Evolutionary conservation across 1,284 basidiomycete genomes (phyloP).

Genomic region (Microbotryum silenes-acaulis): DNA sequence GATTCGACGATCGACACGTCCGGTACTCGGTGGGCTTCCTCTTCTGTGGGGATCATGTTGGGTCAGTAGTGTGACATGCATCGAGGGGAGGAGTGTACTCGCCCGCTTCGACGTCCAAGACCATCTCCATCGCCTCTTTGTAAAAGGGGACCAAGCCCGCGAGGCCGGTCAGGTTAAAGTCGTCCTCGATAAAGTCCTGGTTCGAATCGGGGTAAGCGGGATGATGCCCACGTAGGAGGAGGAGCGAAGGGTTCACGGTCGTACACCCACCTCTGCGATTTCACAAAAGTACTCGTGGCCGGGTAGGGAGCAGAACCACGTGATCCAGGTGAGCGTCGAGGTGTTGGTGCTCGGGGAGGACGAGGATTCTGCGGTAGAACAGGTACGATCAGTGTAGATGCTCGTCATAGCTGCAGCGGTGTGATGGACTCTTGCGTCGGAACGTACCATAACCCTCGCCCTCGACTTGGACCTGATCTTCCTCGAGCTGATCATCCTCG

Average conservation of each 20-base stretch:
- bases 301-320: constrained; percentile 96
- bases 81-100: constrained; percentile 37
- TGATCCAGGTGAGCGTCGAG: constrained; percentile 76
- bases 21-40: constrained; percentile 71
- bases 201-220: too few relatives aligned
- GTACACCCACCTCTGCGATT: constrained; percentile 32
- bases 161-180: constrained; percentile 96
- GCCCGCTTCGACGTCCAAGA: constrained; percentile 99
- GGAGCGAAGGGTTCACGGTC: too few relatives aligned
- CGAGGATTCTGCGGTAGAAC: constrained; percentile 12
- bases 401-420: too few relatives aligned
- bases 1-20: constrained; percentile 97
- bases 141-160: constrained; percentile 94
- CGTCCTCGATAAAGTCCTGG: constrained; percentile 99
- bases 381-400: too few relatives aligned
- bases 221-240: too few relatives aligned
- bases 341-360: constrained; percentile 26
- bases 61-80: not conserved
- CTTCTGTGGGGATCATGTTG: constrained; percentile 48
- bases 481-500: constrained; percentile 30
- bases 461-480: constrained; percentile 23
- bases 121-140: constrained; percentile 99
- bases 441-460: constrained; percentile 24
- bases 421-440: too few relatives aligned
- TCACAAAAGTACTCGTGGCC: constrained; percentile 99